Percentiles rank a stretch among this genome's conserved stretches.
Evolutionary conservation across 768 basidiomycete genomes (phyloP).

Genomic region (Tremella fuciformis): DNA sequence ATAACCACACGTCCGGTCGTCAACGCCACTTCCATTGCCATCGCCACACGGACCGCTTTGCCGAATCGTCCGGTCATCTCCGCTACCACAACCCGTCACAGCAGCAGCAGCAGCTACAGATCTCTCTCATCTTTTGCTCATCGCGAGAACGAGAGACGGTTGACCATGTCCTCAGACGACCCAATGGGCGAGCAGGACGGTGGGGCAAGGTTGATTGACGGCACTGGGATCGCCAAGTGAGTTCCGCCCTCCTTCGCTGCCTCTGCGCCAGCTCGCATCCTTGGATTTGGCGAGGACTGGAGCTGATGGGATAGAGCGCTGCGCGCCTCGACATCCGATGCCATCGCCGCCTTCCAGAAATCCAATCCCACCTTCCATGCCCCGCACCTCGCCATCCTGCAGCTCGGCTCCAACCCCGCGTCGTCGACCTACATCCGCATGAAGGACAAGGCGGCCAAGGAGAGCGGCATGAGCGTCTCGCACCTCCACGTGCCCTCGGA

Average conservation of each 20-base stretch:
- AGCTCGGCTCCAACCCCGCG: conserved; percentile 88
- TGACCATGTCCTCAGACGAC: background rate
- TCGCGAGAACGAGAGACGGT: conserved; percentile 1
- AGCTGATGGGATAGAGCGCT: conserved; percentile 62
- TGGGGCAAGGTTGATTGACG: conserved; percentile 68
- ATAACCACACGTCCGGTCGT: too few relatives aligned
- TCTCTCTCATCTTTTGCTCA: background rate
- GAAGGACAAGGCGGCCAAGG: conserved; percentile 93
- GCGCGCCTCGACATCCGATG: conserved; percentile 69
- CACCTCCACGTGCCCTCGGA: conserved; percentile 61
- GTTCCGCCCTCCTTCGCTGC: conserved; percentile 31
- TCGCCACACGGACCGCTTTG: too few relatives aligned
- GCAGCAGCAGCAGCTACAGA: background rate
- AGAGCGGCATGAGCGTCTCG: conserved; percentile 82
- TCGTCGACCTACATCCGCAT: conserved; percentile 91
- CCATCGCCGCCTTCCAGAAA: conserved; percentile 64
- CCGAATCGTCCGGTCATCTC: background rate
- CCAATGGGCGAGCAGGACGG: conserved; percentile 6
- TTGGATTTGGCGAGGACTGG: background rate
- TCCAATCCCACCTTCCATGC: conserved; percentile 85
- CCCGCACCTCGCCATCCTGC: conserved; percentile 77
- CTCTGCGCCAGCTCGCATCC: background rate
- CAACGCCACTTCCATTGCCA: too few relatives aligned
- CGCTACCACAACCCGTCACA: background rate
- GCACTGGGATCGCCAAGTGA: conserved; percentile 78